These are phyloP conservation scores for Kodamaea kakaduensis DNA, from an alignment of 805 yeast species.

Conservation along the genomic window DNA sequence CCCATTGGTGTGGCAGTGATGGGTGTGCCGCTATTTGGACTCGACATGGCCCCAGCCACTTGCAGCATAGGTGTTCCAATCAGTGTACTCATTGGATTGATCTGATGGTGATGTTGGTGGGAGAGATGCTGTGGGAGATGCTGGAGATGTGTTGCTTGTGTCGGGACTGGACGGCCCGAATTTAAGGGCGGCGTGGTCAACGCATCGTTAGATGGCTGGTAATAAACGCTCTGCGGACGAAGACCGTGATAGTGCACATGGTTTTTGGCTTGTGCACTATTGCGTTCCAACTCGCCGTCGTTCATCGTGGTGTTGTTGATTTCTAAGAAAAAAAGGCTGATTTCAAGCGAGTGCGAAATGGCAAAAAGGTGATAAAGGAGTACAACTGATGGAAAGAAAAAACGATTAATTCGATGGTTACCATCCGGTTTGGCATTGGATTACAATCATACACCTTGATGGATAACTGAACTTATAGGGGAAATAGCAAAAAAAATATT, in stretches of 20 bases:
- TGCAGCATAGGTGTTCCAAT: slow-evolving; percentile 1
- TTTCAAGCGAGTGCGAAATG: no score
- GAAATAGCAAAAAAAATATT: no score
- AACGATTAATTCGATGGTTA: no score
- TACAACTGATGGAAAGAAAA: no score
- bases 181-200: not conserved
- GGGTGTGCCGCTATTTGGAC: slow-evolving; percentile 1
- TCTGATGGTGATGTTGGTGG: not conserved
- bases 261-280: slow-evolving; percentile 1
- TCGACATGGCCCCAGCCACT: not conserved
- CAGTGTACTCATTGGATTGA: not conserved
- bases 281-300: slow-evolving; percentile 1
- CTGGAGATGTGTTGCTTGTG: not conserved
- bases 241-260: not conserved
- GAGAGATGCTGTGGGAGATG: slow-evolving; percentile 2
- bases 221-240: not conserved
- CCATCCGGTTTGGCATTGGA: no score
- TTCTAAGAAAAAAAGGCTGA: slow-evolving; percentile 1
- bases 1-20: not conserved
- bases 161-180: not conserved
- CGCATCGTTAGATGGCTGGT: not conserved
- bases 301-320: slow-evolving; percentile 4
- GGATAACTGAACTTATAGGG: no score
- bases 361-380: no score
- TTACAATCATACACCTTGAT: no score